phyloP scores from a whole-genome alignment of 75 land plant species.

The Cryptomeria japonica region DNA sequence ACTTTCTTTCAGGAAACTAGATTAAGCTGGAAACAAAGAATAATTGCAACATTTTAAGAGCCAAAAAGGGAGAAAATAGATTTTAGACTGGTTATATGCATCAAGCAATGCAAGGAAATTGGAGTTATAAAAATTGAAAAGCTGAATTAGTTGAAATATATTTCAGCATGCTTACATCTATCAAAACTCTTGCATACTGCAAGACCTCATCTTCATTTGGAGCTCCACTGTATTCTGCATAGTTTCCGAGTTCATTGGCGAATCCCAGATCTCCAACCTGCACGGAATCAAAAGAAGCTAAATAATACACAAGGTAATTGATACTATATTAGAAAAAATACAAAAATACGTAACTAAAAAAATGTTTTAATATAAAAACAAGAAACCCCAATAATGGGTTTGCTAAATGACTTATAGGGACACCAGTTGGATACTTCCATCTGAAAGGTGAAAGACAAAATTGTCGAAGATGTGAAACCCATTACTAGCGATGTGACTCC shows the following conservation, averaged over 20 bases:
- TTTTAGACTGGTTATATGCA: no score
- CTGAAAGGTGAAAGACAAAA: background rate
- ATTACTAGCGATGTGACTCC: background rate
- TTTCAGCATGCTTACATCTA: constrained; percentile 30
- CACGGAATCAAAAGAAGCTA: background rate
- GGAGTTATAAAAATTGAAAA: background rate
- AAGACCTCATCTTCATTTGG: constrained; percentile 59
- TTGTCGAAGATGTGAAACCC: background rate
- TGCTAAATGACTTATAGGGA: background rate
- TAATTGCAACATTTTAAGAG: background rate
- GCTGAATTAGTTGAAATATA: background rate
- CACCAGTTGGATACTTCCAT: background rate
- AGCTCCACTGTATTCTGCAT: constrained; percentile 64
- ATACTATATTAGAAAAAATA: background rate
- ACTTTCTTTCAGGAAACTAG: background rate
- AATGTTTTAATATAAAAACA: background rate
- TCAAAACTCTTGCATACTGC: constrained; percentile 57
- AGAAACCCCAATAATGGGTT: background rate
- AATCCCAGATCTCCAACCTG: constrained; percentile 60
- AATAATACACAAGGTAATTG: background rate
- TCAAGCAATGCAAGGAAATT: background rate
- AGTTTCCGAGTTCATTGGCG: constrained; percentile 56
- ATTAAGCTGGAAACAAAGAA: background rate
- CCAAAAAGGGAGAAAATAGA: background rate
- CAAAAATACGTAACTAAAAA: background rate